phyloP scores from a whole-genome alignment of 176 grass and related monocot genomes.

The Urochloa ruziziensis region DNA sequence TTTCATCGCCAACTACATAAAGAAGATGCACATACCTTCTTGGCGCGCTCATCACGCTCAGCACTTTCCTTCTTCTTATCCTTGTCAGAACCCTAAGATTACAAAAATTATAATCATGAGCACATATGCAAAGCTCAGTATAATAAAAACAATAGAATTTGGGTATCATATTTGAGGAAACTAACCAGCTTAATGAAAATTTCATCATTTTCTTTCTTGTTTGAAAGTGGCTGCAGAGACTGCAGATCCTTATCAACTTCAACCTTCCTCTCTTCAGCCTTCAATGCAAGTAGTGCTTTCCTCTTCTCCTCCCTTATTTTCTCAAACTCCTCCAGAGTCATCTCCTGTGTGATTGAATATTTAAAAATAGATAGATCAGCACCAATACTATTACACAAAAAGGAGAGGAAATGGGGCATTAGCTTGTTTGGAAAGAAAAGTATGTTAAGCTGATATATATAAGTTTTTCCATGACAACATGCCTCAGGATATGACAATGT shows the following conservation, averaged over 20 bases:
- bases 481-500: not conserved
- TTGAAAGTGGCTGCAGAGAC: conserved; percentile 68
- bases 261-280: conserved; percentile 79
- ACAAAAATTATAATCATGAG: not conserved
- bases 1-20: not conserved
- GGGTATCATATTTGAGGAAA: conserved; percentile 2
- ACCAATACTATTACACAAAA: not conserved
- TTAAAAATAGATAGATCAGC: not conserved
- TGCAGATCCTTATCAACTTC: conserved; percentile 87
- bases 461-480: not conserved
- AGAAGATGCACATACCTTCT: conserved; percentile 49
- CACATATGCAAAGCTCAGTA: not conserved
- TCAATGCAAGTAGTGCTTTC: conserved; percentile 70
- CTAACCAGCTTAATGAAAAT: conserved; percentile 88
- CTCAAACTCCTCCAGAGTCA: conserved; percentile 91
- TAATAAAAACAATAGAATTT: no score
- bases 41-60: conserved; percentile 78
- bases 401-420: not conserved
- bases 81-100: conserved; percentile 68
- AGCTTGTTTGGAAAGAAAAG: not conserved
- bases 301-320: conserved; percentile 81
- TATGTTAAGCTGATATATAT: not conserved
- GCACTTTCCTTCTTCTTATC: conserved; percentile 84
- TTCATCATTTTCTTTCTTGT: conserved; percentile 64
- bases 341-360: conserved; percentile 61